These are phyloP conservation scores for Solanum hybrid DNA, from an alignment of 305 asterid species.

Conservation along the genomic window DNA sequence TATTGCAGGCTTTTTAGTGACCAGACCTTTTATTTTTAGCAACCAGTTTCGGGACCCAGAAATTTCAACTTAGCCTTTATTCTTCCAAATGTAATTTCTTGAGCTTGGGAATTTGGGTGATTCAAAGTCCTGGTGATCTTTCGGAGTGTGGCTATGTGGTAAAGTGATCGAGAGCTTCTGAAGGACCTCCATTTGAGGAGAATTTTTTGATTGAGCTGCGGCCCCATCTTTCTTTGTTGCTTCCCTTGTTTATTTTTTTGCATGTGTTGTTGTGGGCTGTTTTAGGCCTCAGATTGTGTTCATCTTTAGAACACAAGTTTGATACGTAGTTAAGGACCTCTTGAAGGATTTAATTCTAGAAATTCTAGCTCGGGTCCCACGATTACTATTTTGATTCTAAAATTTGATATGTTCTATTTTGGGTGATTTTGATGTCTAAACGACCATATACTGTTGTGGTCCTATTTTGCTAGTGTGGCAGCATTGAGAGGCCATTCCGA, in stretches of 20 bases:
- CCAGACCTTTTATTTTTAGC: neutral
- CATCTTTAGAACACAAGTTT: neutral
- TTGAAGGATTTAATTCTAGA: neutral
- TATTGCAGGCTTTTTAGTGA: neutral
- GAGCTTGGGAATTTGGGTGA: neutral
- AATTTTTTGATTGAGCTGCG: neutral
- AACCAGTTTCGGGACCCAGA: neutral
- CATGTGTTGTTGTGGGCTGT: neutral
- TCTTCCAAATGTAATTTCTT: neutral
- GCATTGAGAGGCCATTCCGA: neutral
- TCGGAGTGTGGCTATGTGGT: neutral
- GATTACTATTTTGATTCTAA: too few species aligned
- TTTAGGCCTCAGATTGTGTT: neutral
- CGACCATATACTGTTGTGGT: neutral
- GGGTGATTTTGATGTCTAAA: neutral
- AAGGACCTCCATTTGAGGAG: neutral
- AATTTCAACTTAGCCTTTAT: neutral
- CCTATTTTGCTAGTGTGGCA: neutral
- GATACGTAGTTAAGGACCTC: neutral
- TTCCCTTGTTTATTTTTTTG: neutral
- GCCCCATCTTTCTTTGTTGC: neutral
- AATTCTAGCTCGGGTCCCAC: neutral
- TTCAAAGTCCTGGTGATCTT: neutral
- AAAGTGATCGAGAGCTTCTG: neutral
- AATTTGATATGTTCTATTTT: too few species aligned